A percentile compares a stretch with the other conserved stretches of the same genome.
phyloP scores from a whole-genome alignment of 805 yeast species.

The Zygoascus biomembranicola region DNA sequence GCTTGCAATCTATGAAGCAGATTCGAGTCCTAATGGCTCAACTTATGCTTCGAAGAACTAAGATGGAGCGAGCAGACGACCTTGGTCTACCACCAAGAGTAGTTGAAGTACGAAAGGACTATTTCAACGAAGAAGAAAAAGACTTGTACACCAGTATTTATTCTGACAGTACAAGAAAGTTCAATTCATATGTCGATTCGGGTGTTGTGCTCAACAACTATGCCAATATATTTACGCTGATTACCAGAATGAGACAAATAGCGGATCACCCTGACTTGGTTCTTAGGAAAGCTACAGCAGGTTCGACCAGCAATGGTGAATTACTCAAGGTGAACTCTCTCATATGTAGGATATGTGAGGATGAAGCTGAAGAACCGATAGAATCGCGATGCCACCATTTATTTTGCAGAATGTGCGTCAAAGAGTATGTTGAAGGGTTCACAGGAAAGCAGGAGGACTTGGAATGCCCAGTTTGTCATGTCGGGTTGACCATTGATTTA shows the following conservation, averaged over 20 bases:
- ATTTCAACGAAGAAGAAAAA: slow-evolving; percentile 89
- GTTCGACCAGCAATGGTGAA: slow-evolving; percentile 19
- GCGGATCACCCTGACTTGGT: slow-evolving; percentile 98
- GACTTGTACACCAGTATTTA: slow-evolving; percentile 85
- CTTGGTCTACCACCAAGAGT: slow-evolving; percentile 94
- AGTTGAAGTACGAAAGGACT: slow-evolving; percentile 79
- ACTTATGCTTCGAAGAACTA: slow-evolving; percentile 89
- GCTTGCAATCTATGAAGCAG: slow-evolving; percentile 62
- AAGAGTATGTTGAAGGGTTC: slow-evolving; percentile 75
- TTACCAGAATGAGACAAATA: slow-evolving; percentile 94
- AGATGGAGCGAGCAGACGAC: slow-evolving; percentile 94
- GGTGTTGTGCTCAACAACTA: slow-evolving; percentile 96
- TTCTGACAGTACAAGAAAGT: slow-evolving; percentile 77
- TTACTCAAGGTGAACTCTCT: slow-evolving; percentile 39
- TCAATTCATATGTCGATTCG: slow-evolving; percentile 86
- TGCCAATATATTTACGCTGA: slow-evolving; percentile 92
- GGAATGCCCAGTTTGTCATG: slow-evolving; percentile 94
- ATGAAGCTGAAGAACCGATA: slow-evolving; percentile 96
- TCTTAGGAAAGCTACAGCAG: slow-evolving; percentile 43
- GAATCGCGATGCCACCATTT: slow-evolving; percentile 90
- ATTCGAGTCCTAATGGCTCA: slow-evolving; percentile 67
- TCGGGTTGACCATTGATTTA: slow-evolving; percentile 82
- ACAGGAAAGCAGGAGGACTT: slow-evolving; percentile 51
- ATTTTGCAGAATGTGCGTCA: slow-evolving; percentile 87
- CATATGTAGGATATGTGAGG: slow-evolving; percentile 91